A percentile compares a stretch with the other conserved stretches of the same genome.
phyloP scores from a whole-genome alignment of 2,329 filamentous ascomycete species.

The Xylaria sp. region DNA sequence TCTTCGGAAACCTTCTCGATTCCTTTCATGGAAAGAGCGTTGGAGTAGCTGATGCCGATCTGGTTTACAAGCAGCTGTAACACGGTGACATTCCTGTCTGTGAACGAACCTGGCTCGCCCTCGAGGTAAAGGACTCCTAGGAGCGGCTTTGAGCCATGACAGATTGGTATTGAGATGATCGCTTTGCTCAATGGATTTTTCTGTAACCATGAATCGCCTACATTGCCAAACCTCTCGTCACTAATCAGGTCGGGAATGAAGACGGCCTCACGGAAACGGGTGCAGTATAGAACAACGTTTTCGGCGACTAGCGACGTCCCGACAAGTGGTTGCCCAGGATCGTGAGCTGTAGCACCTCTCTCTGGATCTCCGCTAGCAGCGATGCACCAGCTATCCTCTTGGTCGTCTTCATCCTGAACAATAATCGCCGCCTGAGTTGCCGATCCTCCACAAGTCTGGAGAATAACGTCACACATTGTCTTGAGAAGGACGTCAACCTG shows the following conservation, averaged over 20 bases:
- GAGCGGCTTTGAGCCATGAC: constrained; percentile 70
- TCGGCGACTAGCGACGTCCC: constrained; percentile 71
- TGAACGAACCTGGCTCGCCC: constrained; percentile 74
- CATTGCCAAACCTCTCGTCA: constrained; percentile 79
- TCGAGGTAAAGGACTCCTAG: constrained; percentile 78
- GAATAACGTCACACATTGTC: constrained; percentile 80
- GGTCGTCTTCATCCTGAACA: constrained; percentile 66
- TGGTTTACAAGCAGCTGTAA: constrained; percentile 76
- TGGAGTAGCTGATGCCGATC: constrained; percentile 73
- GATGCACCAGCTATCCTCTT: constrained; percentile 67
- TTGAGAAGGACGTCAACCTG: constrained; percentile 75
- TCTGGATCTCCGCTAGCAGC: constrained; percentile 76
- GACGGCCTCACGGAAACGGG: constrained; percentile 74
- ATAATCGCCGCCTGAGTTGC: constrained; percentile 75
- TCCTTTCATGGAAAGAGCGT: constrained; percentile 68
- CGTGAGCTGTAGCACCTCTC: constrained; percentile 66
- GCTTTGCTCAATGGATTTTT: constrained; percentile 71
- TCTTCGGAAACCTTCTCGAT: constrained; percentile 78
- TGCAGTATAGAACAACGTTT: constrained; percentile 76
- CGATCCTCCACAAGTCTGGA: constrained; percentile 73
- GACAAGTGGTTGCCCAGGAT: constrained; percentile 65
- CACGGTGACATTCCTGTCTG: constrained; percentile 70
- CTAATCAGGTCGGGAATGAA: constrained; percentile 74
- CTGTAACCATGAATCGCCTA: constrained; percentile 68
- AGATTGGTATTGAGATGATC: constrained; percentile 79